Evolutionary conservation across 306 rosid genomes (phyloP), one percentile per base, ranked within the genome.

Genomic region (Trichosanthes truncata): DNA sequence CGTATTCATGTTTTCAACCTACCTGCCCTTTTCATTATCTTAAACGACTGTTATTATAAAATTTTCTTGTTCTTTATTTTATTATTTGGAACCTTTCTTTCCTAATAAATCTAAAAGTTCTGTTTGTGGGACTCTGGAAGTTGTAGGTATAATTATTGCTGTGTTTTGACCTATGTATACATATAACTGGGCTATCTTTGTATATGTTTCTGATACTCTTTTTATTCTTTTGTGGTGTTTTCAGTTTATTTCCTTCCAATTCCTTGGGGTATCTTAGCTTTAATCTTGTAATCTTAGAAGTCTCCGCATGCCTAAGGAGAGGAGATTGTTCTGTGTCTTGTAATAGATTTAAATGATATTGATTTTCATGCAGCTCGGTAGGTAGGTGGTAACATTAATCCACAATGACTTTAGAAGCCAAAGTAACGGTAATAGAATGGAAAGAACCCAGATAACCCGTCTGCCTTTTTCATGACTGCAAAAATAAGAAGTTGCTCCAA

Each of bases 401-500:
- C 0, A 33, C 41, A 65, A 33, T 29, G 13, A 25, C 79, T 26
- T 74, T 60, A 29, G 79, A 75, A 80, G 18, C 49, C 29, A 38
- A 60, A 26, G 63, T 6, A 12, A 33, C 21, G 63, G 53, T 49
- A 36, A 75, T 62, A 48, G 80, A 75, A 75, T 75, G 84, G 84
- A 74, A 62, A 62, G 80, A 23, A 48, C 80, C 35, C 15, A 62
- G 83, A 72, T 74, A 79, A 21, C 55, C 76, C 9, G 33, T 73
- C n/a, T 80, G 83, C 52, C 14, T 76, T 41, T 79, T 92, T 91
- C 91, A 91, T 95, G 96, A 95, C 93, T 75, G 89, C 87, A n/a
- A 89, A 92, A 79, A 60, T 83, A 45, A 89, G 95, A 84, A 92
- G 96, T 78, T 95, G 97, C 84, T 89, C 97, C 41, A 84, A 90